Conservation (phyloP, 2,329 filamentous ascomycete species). For the Paraphoma chrysanthemicola region DNA sequence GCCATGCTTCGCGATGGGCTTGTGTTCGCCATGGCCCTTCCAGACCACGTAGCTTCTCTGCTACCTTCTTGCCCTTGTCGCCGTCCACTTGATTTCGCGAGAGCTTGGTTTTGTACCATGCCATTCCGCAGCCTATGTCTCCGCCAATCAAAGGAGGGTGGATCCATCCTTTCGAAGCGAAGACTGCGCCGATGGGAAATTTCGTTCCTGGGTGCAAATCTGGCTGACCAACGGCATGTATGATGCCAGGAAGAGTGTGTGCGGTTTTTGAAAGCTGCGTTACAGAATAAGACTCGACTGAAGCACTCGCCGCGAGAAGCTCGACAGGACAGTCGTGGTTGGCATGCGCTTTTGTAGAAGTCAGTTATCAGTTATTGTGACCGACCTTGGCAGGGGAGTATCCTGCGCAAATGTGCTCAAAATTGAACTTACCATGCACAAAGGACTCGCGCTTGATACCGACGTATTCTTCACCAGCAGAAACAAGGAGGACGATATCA, state of each 20-base stretch:
- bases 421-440: constrained; percentile 20
- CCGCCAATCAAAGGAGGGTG: constrained; percentile 49
- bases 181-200: constrained; percentile 48
- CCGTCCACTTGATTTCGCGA: constrained; percentile 40
- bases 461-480: constrained; percentile 42
- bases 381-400: constrained; percentile 3
- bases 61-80: constrained; percentile 42
- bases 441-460: constrained; percentile 28
- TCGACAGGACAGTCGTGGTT: constrained; percentile 25
- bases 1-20: constrained; percentile 37
- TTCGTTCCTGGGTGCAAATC: constrained; percentile 48
- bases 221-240: constrained; percentile 44
- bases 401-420: constrained; percentile 34
- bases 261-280: constrained; percentile 42
- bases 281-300: constrained; percentile 37
- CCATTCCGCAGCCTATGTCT: constrained; percentile 51
- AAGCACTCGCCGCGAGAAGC: constrained; percentile 35
- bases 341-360: constrained; percentile 17
- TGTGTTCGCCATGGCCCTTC: constrained; percentile 44
- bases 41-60: constrained; percentile 44
- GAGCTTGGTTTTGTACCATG: constrained; percentile 46
- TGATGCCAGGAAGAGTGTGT: constrained; percentile 41
- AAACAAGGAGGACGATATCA: constrained; percentile 38
- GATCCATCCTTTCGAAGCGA: constrained; percentile 44
- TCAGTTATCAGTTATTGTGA: constrained; percentile 1